Conservation (phyloP, 441 rosid genomes). For the Lepidium campestre region DNA sequence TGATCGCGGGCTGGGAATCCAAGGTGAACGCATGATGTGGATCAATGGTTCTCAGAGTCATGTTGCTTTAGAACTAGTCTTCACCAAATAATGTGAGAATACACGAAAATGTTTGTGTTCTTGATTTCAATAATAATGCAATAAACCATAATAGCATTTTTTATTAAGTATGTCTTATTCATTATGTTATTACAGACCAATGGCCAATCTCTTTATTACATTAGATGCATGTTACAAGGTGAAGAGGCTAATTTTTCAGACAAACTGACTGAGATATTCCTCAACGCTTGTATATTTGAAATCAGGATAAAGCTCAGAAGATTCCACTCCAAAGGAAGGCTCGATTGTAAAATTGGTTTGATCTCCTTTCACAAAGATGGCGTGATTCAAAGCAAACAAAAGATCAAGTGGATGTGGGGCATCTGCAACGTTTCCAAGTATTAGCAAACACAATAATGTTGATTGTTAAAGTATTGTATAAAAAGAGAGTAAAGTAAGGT, state of each 20-base stretch:
- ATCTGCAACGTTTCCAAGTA: constrained; percentile 15
- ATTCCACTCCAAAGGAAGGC: constrained; percentile 35
- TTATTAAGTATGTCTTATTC: background rate
- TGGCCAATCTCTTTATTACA: constrained; percentile 2
- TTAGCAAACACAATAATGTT: background rate
- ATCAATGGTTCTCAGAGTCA: constrained; percentile 2
- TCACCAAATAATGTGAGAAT: constrained; percentile 12
- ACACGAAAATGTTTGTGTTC: too few species aligned
- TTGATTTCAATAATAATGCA: background rate
- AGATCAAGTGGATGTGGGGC: constrained; percentile 17
- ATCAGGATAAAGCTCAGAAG: constrained; percentile 41
- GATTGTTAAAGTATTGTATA: background rate
- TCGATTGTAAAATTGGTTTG: constrained; percentile 16
- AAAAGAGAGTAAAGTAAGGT: background rate
- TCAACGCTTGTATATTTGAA: constrained; percentile 41
- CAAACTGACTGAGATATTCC: constrained; percentile 31
- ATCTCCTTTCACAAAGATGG: constrained; percentile 25
- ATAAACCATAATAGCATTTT: background rate
- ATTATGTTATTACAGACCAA: background rate
- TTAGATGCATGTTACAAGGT: background rate
- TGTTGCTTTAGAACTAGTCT: background rate
- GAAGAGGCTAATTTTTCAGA: background rate
- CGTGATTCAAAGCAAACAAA: constrained; percentile 16
- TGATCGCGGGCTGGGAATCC: constrained; percentile 72
- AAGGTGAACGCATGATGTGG: constrained; percentile 59